Evolutionary conservation across 495 filamentous ascomycete genomes (phyloP), one percentile per base, ranked within the genome.

Genomic region (Podospora didyma): DNA sequence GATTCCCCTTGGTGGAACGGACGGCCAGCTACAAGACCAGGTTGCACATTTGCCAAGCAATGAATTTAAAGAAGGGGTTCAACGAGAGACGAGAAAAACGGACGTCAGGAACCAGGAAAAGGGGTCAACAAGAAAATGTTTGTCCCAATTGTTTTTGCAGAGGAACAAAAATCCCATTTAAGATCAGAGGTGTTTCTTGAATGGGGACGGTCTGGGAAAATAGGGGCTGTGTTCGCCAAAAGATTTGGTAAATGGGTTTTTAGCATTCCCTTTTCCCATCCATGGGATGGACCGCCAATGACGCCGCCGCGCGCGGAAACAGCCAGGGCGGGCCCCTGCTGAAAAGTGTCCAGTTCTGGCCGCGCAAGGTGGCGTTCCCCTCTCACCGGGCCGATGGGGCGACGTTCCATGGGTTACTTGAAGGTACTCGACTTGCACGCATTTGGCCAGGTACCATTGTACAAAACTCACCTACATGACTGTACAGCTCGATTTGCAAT

Each of bases 21-120:
- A 24, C 20, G 21, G 16, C 23, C 46, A 12, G 21, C 26, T 31
- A 31, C 26, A 31, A 31, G 26, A 31, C 26, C 26, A 31, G 26
- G 42, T 46, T 21, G 16, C 51, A 54, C 39, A 54, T 54, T 3
- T 31, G 39, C 51, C 51, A 54, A 45, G 20, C 51, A 42, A 16
- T 14, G 39, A 42, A 17, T 16, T 42, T 14, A 7, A 42, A 14
- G 12, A 7, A 42, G 49, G 16, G 42, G 44, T 44, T 41, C 24
- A 55, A 48, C 53, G 53, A 55, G 44, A 22, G 53, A 48, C 53
- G 34, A 37, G 48, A 51, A 51, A 41, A 35, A 48, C 20, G 41
- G 11, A 54, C 12, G 16, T 17, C 39, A 16, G 37, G n/a, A 44
- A 10, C 22, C 16, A 44, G 28, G 2, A 44, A 49, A 42, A 49